These are phyloP conservation scores for Fusarium sp. DNA, from an alignment of 2,329 filamentous ascomycete genomes.

Conservation along the genomic window DNA sequence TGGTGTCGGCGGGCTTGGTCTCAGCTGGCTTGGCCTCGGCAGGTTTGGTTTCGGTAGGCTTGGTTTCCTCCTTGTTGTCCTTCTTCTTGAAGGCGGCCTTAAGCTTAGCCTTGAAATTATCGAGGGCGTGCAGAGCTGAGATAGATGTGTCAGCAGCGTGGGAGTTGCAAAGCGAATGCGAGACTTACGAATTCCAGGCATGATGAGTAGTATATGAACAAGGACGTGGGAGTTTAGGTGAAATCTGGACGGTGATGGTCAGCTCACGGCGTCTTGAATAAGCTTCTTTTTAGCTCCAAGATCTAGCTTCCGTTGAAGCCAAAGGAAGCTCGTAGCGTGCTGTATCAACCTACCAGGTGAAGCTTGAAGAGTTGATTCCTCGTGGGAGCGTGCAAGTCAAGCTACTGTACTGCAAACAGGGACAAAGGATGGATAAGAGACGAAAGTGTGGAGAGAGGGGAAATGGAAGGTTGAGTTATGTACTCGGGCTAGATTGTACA, in stretches of 20 bases:
- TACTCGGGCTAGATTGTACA: no score
- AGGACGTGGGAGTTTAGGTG: neutral
- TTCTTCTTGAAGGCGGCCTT: conserved; percentile 65
- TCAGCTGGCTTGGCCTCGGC: conserved; percentile 1
- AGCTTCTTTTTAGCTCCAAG: neutral
- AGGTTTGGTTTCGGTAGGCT: conserved; percentile 41
- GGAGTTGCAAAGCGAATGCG: neutral
- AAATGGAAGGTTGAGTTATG: neutral
- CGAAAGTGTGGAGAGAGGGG: conserved; percentile 5
- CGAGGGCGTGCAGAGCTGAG: conserved; percentile 62
- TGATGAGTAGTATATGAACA: conserved; percentile 47
- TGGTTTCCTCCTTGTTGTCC: conserved; percentile 50
- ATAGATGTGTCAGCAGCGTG: neutral
- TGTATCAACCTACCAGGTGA: conserved; percentile 18
- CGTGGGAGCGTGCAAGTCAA: neutral
- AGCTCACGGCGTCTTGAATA: conserved; percentile 20
- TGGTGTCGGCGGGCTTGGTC: conserved; percentile 33
- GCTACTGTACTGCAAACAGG: neutral
- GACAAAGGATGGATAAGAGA: conserved; percentile 1
- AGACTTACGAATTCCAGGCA: conserved; percentile 65
- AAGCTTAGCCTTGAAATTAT: conserved; percentile 67
- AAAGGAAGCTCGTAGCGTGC: neutral
- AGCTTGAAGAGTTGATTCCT: neutral
- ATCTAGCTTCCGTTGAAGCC: neutral
- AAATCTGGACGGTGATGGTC: conserved; percentile 19